Evolutionary conservation across 495 filamentous ascomycete species (phyloP).

Genomic region (Daldinia bambusicola): DNA sequence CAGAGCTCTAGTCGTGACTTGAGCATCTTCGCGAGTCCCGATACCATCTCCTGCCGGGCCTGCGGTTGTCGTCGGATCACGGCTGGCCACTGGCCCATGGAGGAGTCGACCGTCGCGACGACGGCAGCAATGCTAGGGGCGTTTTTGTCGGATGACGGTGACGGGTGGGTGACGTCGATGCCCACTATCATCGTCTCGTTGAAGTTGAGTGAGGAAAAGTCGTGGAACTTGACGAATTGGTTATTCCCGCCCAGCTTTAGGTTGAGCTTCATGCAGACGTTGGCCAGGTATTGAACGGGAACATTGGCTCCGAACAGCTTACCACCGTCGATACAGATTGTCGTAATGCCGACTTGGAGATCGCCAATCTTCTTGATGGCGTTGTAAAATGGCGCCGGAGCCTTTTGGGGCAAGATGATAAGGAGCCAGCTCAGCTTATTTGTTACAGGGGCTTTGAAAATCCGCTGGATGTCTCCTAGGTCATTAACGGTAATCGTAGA

Average conservation of each 20-base stretch:
- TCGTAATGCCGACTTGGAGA: conserved; percentile 61
- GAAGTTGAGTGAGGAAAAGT: conserved; percentile 54
- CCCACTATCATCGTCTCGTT: conserved; percentile 77
- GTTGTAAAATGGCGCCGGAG: neutral
- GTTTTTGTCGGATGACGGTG: conserved; percentile 55
- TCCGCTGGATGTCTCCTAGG: neutral
- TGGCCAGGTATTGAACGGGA: conserved; percentile 66
- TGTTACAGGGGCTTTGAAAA: neutral
- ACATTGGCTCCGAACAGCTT: conserved; percentile 51
- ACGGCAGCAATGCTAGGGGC: conserved; percentile 74
- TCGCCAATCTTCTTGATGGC: conserved; percentile 13
- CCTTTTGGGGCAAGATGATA: neutral
- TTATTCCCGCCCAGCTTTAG: conserved; percentile 77
- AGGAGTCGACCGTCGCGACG: conserved; percentile 67
- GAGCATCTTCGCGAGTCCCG: conserved; percentile 29
- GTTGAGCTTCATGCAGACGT: conserved; percentile 72
- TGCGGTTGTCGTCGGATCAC: conserved; percentile 61
- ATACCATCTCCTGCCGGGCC: conserved; percentile 63
- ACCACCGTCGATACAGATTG: conserved; percentile 62
- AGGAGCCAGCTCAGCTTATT: neutral
- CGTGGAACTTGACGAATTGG: conserved; percentile 59
- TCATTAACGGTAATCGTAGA: neutral
- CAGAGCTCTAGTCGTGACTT: conserved; percentile 64
- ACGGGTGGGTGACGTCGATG: conserved; percentile 76
- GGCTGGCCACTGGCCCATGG: conserved; percentile 70